A percentile compares a stretch with the other conserved stretches of the same genome.
Conservation (phyloP, 495 filamentous ascomycete genomes). For the Penicillium cosmopolitanum region DNA sequence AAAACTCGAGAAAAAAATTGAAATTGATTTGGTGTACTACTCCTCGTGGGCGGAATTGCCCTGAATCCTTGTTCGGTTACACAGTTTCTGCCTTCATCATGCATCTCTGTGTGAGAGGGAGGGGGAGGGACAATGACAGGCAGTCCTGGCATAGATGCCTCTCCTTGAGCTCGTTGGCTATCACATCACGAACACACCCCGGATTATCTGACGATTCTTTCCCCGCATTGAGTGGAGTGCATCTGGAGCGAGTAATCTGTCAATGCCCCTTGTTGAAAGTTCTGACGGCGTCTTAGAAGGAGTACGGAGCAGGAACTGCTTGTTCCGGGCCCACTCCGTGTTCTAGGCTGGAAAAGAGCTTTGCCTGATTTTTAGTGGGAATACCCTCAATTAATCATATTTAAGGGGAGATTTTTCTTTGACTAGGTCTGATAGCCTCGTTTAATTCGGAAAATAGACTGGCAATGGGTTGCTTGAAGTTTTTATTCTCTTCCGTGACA, state of each 20-base stretch:
- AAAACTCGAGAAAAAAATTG: not conserved
- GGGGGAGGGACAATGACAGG: not conserved
- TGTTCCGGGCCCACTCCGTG: constrained; percentile 2
- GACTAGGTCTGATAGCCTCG: not conserved
- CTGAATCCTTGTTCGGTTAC: too few species aligned
- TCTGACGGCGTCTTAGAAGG: not conserved
- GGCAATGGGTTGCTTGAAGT: too few species aligned
- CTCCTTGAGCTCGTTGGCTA: not conserved
- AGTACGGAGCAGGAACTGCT: not conserved
- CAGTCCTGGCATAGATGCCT: not conserved
- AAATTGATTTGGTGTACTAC: too few species aligned
- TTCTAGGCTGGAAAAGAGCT: constrained; percentile 5
- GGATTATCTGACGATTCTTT: not conserved
- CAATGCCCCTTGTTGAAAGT: not conserved
- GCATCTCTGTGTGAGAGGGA: not conserved
- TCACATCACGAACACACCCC: not conserved
- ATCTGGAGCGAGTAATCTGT: not conserved
- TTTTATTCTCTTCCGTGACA: too few species aligned
- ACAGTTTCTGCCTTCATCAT: too few species aligned
- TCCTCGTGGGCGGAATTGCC: too few species aligned
- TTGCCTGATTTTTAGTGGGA: not conserved
- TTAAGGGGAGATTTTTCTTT: not conserved
- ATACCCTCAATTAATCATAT: not conserved
- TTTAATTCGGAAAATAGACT: too few species aligned
- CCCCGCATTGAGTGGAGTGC: constrained; percentile 4